Base-by-base conservation (phyloP, 2,329 filamentous ascomycete genomes). In the Ophiosphaerella narmari region DNA sequence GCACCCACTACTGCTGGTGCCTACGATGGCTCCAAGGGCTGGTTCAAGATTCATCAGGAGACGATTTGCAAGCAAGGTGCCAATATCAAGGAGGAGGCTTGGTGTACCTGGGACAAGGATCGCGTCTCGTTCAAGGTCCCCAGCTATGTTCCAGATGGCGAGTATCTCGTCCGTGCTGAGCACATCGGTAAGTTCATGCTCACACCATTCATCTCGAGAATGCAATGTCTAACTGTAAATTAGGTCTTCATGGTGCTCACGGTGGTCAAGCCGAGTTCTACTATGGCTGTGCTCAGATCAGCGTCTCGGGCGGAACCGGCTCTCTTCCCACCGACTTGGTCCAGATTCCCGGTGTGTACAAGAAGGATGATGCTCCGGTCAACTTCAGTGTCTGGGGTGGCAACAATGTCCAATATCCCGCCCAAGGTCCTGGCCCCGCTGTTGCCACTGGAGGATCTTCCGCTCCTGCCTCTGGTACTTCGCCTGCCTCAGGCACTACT, bases 121-220 rank as follows among this genome's bases (percentile, higher is more conserved):
- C 54, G 41, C n/a, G 36, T 64, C 49, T 59, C 52, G 13, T 72
- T 68, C 50, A 70, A 62, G 21, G 68, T 78, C 32, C 75, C 76
- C 18, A 61, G 59, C 14, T 65, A 66, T 23, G 70, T 68, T 8
- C 75, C 76, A 12, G 57, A 65, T 23, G 76, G 76, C n/a, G 63
- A 78, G 58, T 78, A 78, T 60, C 65, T 78, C 16, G 56, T 77
- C 18, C 70, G 76, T 12, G 62, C 72, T 35, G 76, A 79, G 65
- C 76, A 78, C 50, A 75, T 79, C 35, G 75, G 65, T 35, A 63
- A 38, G 36, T 38, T 23, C 9, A 18, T 12, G 4, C 75, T n/a
- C 72, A 74, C 54, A 63, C 65, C 5, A 32, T 31, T 4, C 24
- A 42, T 29, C 31, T 46, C 5, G 23, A 37, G 24, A 21, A 46